Conservation (phyloP, 805 yeast genomes). For the Sugiyamaella marilandica region DNA sequence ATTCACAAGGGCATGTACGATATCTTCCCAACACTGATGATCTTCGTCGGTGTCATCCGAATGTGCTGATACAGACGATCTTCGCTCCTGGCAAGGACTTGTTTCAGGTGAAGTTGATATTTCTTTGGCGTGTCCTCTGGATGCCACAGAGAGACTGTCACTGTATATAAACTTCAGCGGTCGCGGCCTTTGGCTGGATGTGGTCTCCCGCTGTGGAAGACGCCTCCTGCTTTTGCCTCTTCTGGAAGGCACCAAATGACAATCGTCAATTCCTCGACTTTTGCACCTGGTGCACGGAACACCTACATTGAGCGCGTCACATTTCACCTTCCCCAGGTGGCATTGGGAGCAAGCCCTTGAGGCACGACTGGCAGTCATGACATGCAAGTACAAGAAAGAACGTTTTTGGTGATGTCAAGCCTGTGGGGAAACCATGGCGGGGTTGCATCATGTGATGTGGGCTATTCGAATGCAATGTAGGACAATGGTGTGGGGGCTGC, state of each 20-base stretch:
- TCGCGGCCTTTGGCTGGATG: neutral
- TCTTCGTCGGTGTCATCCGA: neutral
- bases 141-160: neutral
- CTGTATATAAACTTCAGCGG: neutral
- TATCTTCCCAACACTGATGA: neutral
- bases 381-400: neutral
- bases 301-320: slow-evolving; percentile 11
- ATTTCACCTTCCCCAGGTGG: slow-evolving; percentile 11
- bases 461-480: too few relatives aligned
- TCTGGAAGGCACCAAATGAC: slow-evolving; percentile 9
- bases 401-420: too few relatives aligned
- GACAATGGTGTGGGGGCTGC: too few relatives aligned
- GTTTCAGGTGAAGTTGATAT: neutral
- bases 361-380: neutral
- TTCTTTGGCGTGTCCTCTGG: neutral
- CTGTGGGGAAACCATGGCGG: too few relatives aligned
- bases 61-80: neutral
- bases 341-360: slow-evolving; percentile 11
- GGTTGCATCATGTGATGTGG: too few relatives aligned
- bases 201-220: neutral
- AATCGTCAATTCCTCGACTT: neutral
- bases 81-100: neutral
- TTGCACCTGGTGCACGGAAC: slow-evolving; percentile 15
- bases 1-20: slow-evolving; percentile 1
- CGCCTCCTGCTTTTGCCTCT: neutral